Percentiles rank a stretch among this genome's conserved stretches.
phyloP scores from a whole-genome alignment of 164 flowering plant genomes.

The Kalanchoe fedtschenkoi region DNA sequence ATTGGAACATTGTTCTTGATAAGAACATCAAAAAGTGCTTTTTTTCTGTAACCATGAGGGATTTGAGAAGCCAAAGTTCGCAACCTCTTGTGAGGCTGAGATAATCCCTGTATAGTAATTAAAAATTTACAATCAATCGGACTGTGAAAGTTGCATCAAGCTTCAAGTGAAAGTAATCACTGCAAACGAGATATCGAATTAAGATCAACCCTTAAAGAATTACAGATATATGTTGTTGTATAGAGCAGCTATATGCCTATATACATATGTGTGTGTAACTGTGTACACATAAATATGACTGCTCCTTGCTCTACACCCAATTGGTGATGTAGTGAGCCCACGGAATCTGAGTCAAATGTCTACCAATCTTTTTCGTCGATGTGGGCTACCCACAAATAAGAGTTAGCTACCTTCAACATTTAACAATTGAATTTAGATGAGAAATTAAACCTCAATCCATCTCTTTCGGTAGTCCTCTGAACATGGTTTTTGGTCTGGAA shows the following conservation, averaged over 20 bases:
- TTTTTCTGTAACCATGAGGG: constrained; percentile 81
- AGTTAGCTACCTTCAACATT: not conserved
- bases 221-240: too few relatives aligned
- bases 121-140: not conserved
- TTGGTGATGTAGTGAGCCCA: too few relatives aligned
- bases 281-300: too few relatives aligned
- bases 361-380: too few relatives aligned
- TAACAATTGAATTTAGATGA: not conserved
- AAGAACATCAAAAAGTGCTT: constrained; percentile 76
- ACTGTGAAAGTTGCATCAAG: not conserved
- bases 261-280: too few relatives aligned
- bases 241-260: too few relatives aligned
- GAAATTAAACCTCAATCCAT: constrained; percentile 84
- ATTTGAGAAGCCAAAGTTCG: constrained; percentile 81
- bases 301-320: too few relatives aligned
- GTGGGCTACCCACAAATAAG: not conserved
- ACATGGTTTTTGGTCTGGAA: constrained; percentile 76
- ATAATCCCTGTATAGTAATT: constrained; percentile 51
- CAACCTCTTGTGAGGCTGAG: constrained; percentile 82
- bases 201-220: too few relatives aligned
- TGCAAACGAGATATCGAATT: not conserved
- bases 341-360: too few relatives aligned
- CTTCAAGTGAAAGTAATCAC: not conserved
- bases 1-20: constrained; percentile 85
- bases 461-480: constrained; percentile 76